These are phyloP conservation scores for Huntiella moniliformis DNA, from an alignment of 2,329 filamentous ascomycete species.

Conservation along the genomic window DNA sequence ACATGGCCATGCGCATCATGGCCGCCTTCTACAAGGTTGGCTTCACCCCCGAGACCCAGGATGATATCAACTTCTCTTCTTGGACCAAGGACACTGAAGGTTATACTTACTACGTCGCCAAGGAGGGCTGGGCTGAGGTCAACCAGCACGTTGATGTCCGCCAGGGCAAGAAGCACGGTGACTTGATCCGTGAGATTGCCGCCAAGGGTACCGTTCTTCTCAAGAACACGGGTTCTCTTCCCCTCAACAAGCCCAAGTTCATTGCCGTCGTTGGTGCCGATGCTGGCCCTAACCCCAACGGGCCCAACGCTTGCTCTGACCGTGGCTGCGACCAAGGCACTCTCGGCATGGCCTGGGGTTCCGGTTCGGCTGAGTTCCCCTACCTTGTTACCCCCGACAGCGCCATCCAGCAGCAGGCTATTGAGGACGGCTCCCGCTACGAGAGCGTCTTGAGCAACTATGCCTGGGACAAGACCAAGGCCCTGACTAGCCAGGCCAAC, in stretches of 20 bases:
- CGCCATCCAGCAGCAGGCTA: slow-evolving; percentile 45
- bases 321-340: slow-evolving; percentile 41
- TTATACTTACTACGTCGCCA: slow-evolving; percentile 43
- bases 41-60: slow-evolving; percentile 27
- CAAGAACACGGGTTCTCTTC: slow-evolving; percentile 64
- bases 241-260: slow-evolving; percentile 60
- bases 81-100: slow-evolving; percentile 68
- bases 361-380: slow-evolving; percentile 53
- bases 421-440: slow-evolving; percentile 37
- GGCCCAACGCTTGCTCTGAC: slow-evolving; percentile 63
- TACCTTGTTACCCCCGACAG: slow-evolving; percentile 59
- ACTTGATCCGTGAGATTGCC: slow-evolving; percentile 58
- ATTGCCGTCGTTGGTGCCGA: slow-evolving; percentile 68
- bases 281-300: slow-evolving; percentile 52
- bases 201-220: slow-evolving; percentile 71
- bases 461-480: slow-evolving; percentile 39
- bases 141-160: slow-evolving; percentile 77
- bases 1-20: slow-evolving; percentile 78
- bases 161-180: slow-evolving; percentile 44
- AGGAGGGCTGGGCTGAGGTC: slow-evolving; percentile 45
- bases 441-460: slow-evolving; percentile 52
- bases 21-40: slow-evolving; percentile 50
- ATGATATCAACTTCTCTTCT: slow-evolving; percentile 63
- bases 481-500: slow-evolving; percentile 40
- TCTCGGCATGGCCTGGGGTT: slow-evolving; percentile 64